Evolutionary conservation across 2,329 filamentous ascomycete species (phyloP).

Genomic region (Sporothrix pseudoabietina): DNA sequence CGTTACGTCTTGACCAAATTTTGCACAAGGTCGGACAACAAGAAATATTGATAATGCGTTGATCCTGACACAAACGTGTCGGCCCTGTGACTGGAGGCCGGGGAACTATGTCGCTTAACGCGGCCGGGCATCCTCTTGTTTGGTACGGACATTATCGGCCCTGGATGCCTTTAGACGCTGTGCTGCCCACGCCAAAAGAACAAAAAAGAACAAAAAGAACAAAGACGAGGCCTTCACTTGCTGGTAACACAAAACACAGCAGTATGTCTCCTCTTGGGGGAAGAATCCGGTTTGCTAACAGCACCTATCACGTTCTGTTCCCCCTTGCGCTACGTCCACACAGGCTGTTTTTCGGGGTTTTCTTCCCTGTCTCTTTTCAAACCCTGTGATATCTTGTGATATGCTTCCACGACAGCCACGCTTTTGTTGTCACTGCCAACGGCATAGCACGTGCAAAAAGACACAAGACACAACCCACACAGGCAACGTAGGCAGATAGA

Average conservation of each 20-base stretch:
- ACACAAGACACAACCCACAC: background rate
- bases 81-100: background rate
- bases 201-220: background rate
- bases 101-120: background rate
- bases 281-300: background rate
- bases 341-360: background rate
- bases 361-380: background rate
- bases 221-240: background rate
- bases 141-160: background rate
- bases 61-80: background rate
- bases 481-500: background rate
- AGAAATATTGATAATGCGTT: background rate
- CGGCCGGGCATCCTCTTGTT: background rate
- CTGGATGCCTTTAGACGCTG: background rate
- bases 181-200: background rate
- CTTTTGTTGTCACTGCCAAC: background rate
- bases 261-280: background rate
- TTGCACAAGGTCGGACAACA: background rate
- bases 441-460: background rate
- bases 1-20: background rate
- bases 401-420: background rate
- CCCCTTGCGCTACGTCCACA: background rate
- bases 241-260: background rate
- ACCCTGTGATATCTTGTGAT: constrained; percentile 16
- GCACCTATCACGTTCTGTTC: background rate